Conservation (phyloP, 768 basidiomycete species). For the Boletus fagicola region DNA sequence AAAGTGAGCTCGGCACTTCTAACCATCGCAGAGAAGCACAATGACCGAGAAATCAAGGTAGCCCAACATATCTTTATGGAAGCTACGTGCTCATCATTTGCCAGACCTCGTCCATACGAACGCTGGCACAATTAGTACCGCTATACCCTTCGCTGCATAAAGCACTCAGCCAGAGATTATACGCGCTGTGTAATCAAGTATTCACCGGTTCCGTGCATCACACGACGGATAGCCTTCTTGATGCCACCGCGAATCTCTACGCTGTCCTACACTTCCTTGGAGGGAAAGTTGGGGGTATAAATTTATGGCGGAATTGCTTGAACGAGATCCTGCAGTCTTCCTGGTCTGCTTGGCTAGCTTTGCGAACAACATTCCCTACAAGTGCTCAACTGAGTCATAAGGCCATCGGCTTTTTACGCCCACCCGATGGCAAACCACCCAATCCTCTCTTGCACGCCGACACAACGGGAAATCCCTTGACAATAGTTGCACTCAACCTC, state of each 20-base stretch:
- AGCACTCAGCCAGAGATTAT: constrained; percentile 50
- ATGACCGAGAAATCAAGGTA: constrained; percentile 57
- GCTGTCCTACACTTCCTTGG: constrained; percentile 66
- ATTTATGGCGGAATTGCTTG: constrained; percentile 71
- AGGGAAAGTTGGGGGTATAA: constrained; percentile 73
- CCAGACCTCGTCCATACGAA: constrained; percentile 46
- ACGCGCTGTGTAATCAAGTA: constrained; percentile 51
- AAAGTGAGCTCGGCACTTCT: constrained; percentile 66
- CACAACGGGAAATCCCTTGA: constrained; percentile 43
- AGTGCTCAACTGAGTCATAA: constrained; percentile 32
- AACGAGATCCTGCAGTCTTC: constrained; percentile 67
- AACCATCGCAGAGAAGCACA: constrained; percentile 50
- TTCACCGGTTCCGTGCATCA: constrained; percentile 54
- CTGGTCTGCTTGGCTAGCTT: constrained; percentile 55
- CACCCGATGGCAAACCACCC: constrained; percentile 11
- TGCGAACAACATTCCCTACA: constrained; percentile 59
- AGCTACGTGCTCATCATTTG: constrained; percentile 5
- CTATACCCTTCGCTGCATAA: constrained; percentile 69
- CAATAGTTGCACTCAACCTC: constrained; percentile 52
- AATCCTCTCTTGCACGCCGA: constrained; percentile 13
- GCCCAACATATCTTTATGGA: neutral
- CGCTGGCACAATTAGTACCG: constrained; percentile 55
- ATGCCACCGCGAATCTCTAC: constrained; percentile 57
- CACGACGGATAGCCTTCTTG: constrained; percentile 38
- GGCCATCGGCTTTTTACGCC: constrained; percentile 1